Evolutionary conservation across 495 filamentous ascomycete species (phyloP), one percentile per base, ranked within the genome.

Genomic region (Daldinia bambusicola): DNA sequence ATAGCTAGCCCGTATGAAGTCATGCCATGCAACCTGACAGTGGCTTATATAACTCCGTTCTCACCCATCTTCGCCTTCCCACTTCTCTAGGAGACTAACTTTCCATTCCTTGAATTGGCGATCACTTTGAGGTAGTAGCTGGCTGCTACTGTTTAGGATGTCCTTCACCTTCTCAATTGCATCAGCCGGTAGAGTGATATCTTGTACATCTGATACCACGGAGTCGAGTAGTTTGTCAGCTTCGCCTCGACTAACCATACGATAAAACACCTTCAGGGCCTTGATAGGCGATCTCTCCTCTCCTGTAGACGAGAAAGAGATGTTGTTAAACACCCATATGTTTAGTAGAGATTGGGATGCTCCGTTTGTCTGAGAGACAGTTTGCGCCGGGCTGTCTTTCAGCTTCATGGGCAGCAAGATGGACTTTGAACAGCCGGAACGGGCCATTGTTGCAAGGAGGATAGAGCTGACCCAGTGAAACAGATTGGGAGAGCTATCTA

Each of bases 261-360:
- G 86, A 69, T 88, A 92, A 32, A 92, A 84, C 2, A 92, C 81
- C 65, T 92, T 93, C 77, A 92, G 85, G 4, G 89, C 91, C 14
- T 52, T 22, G n/a, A 75, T 16, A 16, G 75, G 74, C 16, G 73
- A 70, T 3, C 36, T 61, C n/a, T 82, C 79, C 55, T 81, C 80
- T 30, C 78, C 69, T 34, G 78, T 81, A 0, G 86, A 84, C 16
- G 84, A 87, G 69, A 91, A 94, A 7, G 82, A 79, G 26, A 93
- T 84, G 69, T 90, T 84, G 63, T 90, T 93, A 69, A 94, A 90
- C 10, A 92, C 83, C 92, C 92, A 94, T 10, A 87, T 65, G 52
- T 87, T 79, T 34, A 84, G 71, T 26, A 81, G 20, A 45, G 67
- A 20, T 66, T 61, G 45, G 51, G 67, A 2, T 67, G 60, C 36